phyloP scores from a whole-genome alignment of 345 rosid genomes.

The Rubroshorea leprosula region DNA sequence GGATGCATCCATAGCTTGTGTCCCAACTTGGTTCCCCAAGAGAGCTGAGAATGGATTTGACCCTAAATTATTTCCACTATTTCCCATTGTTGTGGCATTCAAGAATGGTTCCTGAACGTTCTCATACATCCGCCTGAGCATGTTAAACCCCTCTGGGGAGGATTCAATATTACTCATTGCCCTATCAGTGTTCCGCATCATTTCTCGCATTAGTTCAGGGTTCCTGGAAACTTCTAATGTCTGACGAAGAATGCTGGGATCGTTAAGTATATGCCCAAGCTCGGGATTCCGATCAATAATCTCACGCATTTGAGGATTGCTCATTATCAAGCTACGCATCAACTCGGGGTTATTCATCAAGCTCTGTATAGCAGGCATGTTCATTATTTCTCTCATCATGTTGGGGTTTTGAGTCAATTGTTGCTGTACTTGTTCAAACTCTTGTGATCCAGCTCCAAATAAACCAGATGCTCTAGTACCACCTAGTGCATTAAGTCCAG shows the following conservation, averaged over 20 bases:
- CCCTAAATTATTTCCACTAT: slow-evolving; percentile 36
- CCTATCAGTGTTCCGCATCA: slow-evolving; percentile 83
- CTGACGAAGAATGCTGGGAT: slow-evolving; percentile 74
- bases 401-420: slow-evolving; percentile 73
- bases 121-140: slow-evolving; percentile 92
- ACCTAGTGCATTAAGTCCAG: slow-evolving; percentile 59
- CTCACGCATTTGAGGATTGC: slow-evolving; percentile 91
- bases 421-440: slow-evolving; percentile 78
- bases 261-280: slow-evolving; percentile 80
- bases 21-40: slow-evolving; percentile 43
- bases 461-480: slow-evolving; percentile 49
- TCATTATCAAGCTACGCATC: slow-evolving; percentile 71
- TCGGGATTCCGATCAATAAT: slow-evolving; percentile 89
- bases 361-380: slow-evolving; percentile 73
- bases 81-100: slow-evolving; percentile 78
- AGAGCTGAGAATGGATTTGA: slow-evolving; percentile 65
- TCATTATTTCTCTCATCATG: slow-evolving; percentile 81
- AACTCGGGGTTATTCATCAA: slow-evolving; percentile 84
- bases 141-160: slow-evolving; percentile 84
- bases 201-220: slow-evolving; percentile 93
- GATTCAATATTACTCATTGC: slow-evolving; percentile 91
- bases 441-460: slow-evolving; percentile 66
- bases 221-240: slow-evolving; percentile 84
- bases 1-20: slow-evolving; percentile 37
- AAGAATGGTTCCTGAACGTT: slow-evolving; percentile 82